Evolutionary conservation across 139 green algal genomes (phyloP).

Genomic region (Pseudopediastrum boryanum): DNA sequence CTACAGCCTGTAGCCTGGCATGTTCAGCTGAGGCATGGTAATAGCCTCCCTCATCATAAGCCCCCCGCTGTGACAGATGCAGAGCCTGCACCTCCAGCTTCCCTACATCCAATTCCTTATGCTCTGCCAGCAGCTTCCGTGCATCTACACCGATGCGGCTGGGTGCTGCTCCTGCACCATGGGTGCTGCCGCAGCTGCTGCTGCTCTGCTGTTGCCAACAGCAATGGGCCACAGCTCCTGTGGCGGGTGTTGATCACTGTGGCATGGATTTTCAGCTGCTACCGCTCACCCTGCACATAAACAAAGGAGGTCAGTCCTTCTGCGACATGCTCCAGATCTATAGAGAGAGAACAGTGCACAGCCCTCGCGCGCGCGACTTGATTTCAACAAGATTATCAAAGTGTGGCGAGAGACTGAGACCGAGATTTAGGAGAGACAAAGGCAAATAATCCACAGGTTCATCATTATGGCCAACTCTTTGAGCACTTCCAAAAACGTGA

Average conservation of each 20-base stretch:
- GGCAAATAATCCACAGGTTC: no score
- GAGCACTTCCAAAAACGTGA: no score
- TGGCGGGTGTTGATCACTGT: conserved; percentile 56
- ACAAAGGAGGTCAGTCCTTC: no score
- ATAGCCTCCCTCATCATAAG: conserved; percentile 44
- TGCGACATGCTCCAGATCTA: no score
- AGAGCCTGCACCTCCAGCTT: conserved; percentile 13
- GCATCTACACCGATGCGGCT: conserved; percentile 51
- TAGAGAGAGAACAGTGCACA: no score
- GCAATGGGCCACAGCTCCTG: neutral
- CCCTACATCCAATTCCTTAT: neutral
- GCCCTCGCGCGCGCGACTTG: no score
- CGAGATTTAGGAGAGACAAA: no score
- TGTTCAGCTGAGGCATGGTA: conserved; percentile 45
- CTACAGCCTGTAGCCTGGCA: no score
- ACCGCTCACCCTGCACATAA: conserved; percentile 46
- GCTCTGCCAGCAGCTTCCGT: conserved; percentile 28
- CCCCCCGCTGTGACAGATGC: conserved; percentile 43
- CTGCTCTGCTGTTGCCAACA: neutral
- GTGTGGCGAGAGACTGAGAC: no score
- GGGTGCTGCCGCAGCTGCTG: neutral
- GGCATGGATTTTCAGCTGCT: conserved; percentile 53
- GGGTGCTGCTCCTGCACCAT: conserved; percentile 8
- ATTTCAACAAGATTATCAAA: no score
- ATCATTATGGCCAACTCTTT: no score